These are phyloP conservation scores for Xylaria sp. DNA, from an alignment of 2,329 filamentous ascomycete species.

Conservation along the genomic window DNA sequence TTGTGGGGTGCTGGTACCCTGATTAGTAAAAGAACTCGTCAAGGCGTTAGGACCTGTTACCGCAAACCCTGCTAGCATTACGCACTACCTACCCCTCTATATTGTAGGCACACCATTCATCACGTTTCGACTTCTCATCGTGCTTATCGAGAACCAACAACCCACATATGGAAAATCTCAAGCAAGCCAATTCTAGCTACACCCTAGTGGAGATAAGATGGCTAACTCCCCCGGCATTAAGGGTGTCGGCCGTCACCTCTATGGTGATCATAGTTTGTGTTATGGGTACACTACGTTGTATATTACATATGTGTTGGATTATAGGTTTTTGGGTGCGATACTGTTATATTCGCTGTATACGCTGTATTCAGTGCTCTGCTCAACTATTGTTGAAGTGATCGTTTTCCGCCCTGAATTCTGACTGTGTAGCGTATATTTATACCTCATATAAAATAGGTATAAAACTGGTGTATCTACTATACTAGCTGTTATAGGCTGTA, in stretches of 20 bases:
- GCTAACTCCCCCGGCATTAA: background rate
- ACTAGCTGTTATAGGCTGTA: too few relatives aligned
- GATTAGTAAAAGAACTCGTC: slow-evolving; percentile 25
- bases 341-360: too few relatives aligned
- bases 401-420: too few relatives aligned
- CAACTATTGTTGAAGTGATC: too few relatives aligned
- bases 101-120: background rate
- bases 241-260: background rate
- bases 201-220: slow-evolving; percentile 23
- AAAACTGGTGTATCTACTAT: too few relatives aligned
- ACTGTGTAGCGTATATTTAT: too few relatives aligned
- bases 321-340: too few relatives aligned
- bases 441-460: too few relatives aligned
- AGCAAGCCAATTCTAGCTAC: background rate
- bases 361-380: too few relatives aligned
- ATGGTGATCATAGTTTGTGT: too few relatives aligned
- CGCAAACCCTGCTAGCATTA: background rate
- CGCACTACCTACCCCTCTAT: background rate
- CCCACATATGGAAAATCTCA: slow-evolving; percentile 18
- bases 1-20: slow-evolving; percentile 10
- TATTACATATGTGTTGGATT: background rate
- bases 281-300: too few relatives aligned
- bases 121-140: background rate
- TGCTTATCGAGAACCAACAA: background rate
- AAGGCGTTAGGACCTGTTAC: background rate